These are phyloP conservation scores for Achaetomium macrosporum DNA, from an alignment of 2,329 filamentous ascomycete genomes.

Conservation along the genomic window DNA sequence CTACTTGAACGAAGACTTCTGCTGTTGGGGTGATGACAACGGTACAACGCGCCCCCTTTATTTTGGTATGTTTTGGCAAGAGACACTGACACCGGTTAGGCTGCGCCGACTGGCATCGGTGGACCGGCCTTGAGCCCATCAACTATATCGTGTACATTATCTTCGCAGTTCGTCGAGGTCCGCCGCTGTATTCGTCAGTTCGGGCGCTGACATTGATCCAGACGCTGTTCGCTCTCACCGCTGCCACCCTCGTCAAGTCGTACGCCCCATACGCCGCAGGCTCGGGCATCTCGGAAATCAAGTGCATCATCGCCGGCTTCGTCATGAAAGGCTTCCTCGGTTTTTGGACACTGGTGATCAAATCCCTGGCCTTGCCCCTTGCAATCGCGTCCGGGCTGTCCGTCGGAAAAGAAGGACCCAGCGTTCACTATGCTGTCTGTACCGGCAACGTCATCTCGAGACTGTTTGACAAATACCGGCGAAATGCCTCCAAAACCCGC, in stretches of 20 bases:
- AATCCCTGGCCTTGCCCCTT: slow-evolving; percentile 82
- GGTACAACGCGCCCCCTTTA: slow-evolving; percentile 39
- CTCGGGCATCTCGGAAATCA: slow-evolving; percentile 97
- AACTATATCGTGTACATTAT: slow-evolving; percentile 88
- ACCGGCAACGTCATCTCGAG: slow-evolving; percentile 94
- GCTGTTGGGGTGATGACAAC: slow-evolving; percentile 92
- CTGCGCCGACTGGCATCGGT: slow-evolving; percentile 82
- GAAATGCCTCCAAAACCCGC: slow-evolving; percentile 87
- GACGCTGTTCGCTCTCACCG: slow-evolving; percentile 73
- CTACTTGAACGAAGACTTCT: slow-evolving; percentile 96
- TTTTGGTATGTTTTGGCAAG: slow-evolving; percentile 11
- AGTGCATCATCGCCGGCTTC: slow-evolving; percentile 97
- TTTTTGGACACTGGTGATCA: slow-evolving; percentile 86
- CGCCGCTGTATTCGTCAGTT: neutral
- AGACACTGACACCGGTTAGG: slow-evolving; percentile 42
- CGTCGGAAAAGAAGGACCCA: slow-evolving; percentile 94
- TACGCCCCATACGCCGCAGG: slow-evolving; percentile 96
- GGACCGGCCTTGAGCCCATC: slow-evolving; percentile 69
- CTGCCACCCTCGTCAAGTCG: slow-evolving; percentile 77
- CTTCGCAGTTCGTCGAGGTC: slow-evolving; percentile 58
- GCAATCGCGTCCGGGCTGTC: slow-evolving; percentile 91
- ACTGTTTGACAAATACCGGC: slow-evolving; percentile 85
- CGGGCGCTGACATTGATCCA: slow-evolving; percentile 30
- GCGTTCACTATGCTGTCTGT: slow-evolving; percentile 98
- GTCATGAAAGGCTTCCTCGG: slow-evolving; percentile 98